Percentiles rank a stretch among this genome's conserved stretches.
phyloP scores from a whole-genome alignment of 2,329 filamentous ascomycete genomes.

The Leptographium galeiforme region DNA sequence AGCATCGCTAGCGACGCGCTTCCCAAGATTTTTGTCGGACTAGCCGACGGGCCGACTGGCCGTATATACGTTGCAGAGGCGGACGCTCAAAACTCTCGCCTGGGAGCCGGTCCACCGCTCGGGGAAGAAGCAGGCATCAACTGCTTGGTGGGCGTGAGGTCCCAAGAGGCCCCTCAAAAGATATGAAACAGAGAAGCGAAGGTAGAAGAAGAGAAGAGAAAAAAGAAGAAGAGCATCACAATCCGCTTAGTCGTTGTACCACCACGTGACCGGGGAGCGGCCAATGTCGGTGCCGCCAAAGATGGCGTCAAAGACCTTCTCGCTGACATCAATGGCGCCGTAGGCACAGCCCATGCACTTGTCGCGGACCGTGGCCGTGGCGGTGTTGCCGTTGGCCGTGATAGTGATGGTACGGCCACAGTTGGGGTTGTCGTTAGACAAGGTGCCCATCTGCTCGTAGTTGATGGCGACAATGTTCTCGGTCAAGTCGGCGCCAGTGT shows the following conservation, averaged over 20 bases:
- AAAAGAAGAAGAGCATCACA: not conserved
- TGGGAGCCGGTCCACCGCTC: not conserved
- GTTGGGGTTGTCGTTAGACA: conserved; percentile 54
- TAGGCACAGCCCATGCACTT: conserved; percentile 58
- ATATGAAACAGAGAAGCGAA: not conserved
- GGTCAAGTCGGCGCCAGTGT: conserved; percentile 37
- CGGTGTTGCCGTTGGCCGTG: conserved; percentile 37
- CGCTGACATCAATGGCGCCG: conserved; percentile 37
- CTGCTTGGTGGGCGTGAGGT: not conserved
- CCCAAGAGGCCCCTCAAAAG: not conserved
- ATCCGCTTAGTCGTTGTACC: conserved; percentile 11
- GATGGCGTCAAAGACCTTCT: conserved; percentile 33
- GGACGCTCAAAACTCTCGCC: not conserved
- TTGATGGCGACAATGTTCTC: conserved; percentile 60
- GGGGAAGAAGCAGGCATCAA: not conserved
- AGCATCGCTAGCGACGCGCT: conserved; percentile 1
- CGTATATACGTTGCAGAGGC: not conserved
- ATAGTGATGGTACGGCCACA: conserved; percentile 60
- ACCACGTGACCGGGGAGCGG: conserved; percentile 19
- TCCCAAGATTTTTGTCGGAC: not conserved
- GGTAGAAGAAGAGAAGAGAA: not conserved
- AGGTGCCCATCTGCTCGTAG: conserved; percentile 44
- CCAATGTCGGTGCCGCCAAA: conserved; percentile 24
- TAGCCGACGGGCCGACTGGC: not conserved
- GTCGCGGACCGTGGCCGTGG: conserved; percentile 50